Base-by-base conservation (phyloP, 306 rosid species). In the Erythrophleum fordii region DNA sequence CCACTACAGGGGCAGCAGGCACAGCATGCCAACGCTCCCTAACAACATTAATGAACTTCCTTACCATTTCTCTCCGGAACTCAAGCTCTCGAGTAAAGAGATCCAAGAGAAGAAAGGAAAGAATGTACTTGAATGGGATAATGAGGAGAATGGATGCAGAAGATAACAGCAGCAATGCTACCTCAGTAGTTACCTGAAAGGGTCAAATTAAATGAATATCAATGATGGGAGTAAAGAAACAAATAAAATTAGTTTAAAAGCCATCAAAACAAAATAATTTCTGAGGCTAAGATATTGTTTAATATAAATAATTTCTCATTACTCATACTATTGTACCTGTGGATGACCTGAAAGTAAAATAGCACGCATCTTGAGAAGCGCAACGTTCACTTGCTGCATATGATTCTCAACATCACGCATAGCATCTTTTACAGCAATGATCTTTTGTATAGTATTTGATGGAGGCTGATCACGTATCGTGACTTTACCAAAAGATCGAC, bases 361-460 rank as follows among this genome's bases (percentile, higher is more conserved):
- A 29, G 99, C 71, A 74, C 93, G 97, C 46, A 95, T 68, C 80
- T 95, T 95, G 82, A 95, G 88, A 56, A 95, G 92, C 2, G 89
- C 78, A 72, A 95, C 97, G 77, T 95, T 95, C 84, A 91, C 67
- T 84, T 80, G 87, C 89, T 95, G 99, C 70, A 93, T 64, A 59
- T 77, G 79, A 72, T 75, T 88, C 77, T 95, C 99, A 68, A 91
- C 93, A 75, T 93, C 99, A 2, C 81, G 94, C 97, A 95, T 91
- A 75, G 92, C 99, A 75, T 95, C 97, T 93, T 95, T 93, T 11
- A 93, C 92, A 5, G 96, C 99, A 34, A 95, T 91, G 52, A 95
- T 90, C 86, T 95, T 95, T 81, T 95, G 94, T 81, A 95, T 88
- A 58, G 99, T 95, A 87, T 93, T 95, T 51, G 99, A 93, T 71